These are phyloP conservation scores for Solanum piurae DNA, from an alignment of 257 asterid species.

Conservation along the genomic window DNA sequence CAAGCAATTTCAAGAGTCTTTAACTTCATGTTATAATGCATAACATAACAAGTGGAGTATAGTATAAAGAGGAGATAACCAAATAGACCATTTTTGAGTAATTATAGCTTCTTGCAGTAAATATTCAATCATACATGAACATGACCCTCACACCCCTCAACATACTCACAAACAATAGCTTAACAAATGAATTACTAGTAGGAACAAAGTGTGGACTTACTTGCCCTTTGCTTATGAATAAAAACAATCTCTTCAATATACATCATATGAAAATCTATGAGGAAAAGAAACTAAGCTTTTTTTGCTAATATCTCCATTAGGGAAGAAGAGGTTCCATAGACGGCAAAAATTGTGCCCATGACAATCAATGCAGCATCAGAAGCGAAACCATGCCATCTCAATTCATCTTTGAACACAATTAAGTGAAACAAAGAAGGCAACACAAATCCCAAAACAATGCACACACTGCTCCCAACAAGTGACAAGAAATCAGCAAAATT, in stretches of 20 bases:
- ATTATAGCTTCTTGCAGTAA: background rate
- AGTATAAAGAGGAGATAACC: background rate
- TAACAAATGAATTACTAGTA: background rate
- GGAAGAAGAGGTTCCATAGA: conserved; percentile 22
- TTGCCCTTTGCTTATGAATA: background rate
- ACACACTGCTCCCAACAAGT: conserved; percentile 82
- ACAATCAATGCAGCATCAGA: conserved; percentile 12
- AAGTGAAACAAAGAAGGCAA: conserved; percentile 72
- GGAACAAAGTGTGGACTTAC: background rate
- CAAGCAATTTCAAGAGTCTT: background rate
- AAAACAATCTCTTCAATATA: background rate
- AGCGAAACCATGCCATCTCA: conserved; percentile 19
- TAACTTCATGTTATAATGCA: background rate
- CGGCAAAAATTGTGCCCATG: conserved; percentile 17
- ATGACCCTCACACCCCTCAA: background rate
- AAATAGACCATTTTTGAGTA: background rate
- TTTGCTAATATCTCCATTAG: conserved; percentile 14
- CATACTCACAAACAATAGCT: background rate
- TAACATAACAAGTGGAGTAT: background rate
- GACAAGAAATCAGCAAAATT: conserved; percentile 87
- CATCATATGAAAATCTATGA: background rate
- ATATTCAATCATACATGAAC: background rate
- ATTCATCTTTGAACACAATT: conserved; percentile 47
- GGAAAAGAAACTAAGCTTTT: background rate
- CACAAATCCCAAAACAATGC: conserved; percentile 66